Percentiles rank a stretch among this genome's conserved stretches.
Conservation (phyloP, 2,329 filamentous ascomycete genomes). For the Colletotrichum sp. region DNA sequence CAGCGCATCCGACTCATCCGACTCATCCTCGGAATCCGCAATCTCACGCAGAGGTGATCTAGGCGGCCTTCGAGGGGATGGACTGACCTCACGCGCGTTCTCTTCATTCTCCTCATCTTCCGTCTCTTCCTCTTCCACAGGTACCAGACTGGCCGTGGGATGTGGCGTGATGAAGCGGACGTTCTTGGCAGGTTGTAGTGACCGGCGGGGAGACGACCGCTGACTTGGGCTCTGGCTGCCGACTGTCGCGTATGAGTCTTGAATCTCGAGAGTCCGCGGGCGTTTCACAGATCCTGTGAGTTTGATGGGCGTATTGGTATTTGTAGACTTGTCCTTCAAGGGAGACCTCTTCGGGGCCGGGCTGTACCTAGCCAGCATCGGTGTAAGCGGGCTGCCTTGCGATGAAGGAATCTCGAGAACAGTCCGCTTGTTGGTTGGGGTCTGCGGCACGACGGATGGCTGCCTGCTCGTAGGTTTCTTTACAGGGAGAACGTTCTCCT, state of each 20-base stretch:
- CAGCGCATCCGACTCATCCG: constrained; percentile 26
- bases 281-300: constrained; percentile 22
- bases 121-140: not conserved
- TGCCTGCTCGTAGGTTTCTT: constrained; percentile 30
- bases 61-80: constrained; percentile 2
- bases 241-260: constrained; percentile 48
- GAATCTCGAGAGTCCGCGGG: constrained; percentile 41
- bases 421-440: constrained; percentile 36
- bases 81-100: not conserved
- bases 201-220: constrained; percentile 20
- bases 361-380: constrained; percentile 44
- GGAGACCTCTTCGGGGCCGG: constrained; percentile 39
- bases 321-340: constrained; percentile 39
- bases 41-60: constrained; percentile 40
- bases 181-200: constrained; percentile 24
- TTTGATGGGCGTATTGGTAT: constrained; percentile 8
- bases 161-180: constrained; percentile 21
- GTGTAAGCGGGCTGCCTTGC: constrained; percentile 45
- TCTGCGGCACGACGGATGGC: constrained; percentile 44
- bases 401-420: constrained; percentile 51
- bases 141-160: constrained; percentile 5
- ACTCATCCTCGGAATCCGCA: constrained; percentile 55
- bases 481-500: constrained; percentile 20
- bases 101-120: constrained; percentile 13
- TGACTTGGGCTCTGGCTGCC: constrained; percentile 16